Conservation (phyloP, 306 rosid species). For the Hylodesmum podocarpum region DNA sequence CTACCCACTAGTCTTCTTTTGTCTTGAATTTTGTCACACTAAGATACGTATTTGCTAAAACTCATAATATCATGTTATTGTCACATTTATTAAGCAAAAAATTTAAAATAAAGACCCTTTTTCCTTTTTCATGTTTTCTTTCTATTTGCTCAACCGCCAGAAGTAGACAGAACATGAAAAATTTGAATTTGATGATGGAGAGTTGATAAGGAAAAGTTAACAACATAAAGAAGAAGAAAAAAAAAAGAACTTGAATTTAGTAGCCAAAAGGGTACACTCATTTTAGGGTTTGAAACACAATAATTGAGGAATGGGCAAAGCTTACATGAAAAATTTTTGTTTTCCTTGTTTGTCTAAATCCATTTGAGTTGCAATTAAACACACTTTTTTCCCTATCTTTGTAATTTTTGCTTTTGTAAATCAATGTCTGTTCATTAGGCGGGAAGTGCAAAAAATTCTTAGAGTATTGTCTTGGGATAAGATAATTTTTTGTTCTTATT, state of each 20-base stretch:
- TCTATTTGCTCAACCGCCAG: conserved; percentile 21
- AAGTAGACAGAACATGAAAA: conserved; percentile 18
- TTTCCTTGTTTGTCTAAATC: conserved; percentile 23
- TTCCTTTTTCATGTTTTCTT: conserved; percentile 35
- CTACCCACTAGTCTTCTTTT: not conserved
- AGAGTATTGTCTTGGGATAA: not conserved
- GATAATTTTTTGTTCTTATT: not conserved
- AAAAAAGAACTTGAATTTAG: conserved; percentile 13
- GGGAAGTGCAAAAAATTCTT: conserved; percentile 17
- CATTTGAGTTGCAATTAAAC: not conserved
- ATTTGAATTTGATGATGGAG: conserved; percentile 21
- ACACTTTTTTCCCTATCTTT: not conserved
- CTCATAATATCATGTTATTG: conserved; percentile 12
- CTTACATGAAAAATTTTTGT: conserved; percentile 12
- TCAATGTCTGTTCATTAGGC: not conserved
- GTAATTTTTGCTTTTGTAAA: conserved; percentile 4
- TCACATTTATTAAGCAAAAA: not conserved
- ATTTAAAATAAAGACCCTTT: conserved; percentile 13
- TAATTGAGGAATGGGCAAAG: conserved; percentile 29
- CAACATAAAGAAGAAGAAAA: conserved; percentile 8
- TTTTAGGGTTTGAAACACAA: conserved; percentile 18
- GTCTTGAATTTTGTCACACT: not conserved
- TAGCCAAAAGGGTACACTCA: conserved; percentile 11
- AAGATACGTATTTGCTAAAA: not conserved
- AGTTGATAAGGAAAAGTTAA: conserved; percentile 26